Percentiles rank a stretch among this genome's conserved stretches.
phyloP scores from a whole-genome alignment of 2,329 filamentous ascomycete genomes.

The Exserohilum rostratum region DNA sequence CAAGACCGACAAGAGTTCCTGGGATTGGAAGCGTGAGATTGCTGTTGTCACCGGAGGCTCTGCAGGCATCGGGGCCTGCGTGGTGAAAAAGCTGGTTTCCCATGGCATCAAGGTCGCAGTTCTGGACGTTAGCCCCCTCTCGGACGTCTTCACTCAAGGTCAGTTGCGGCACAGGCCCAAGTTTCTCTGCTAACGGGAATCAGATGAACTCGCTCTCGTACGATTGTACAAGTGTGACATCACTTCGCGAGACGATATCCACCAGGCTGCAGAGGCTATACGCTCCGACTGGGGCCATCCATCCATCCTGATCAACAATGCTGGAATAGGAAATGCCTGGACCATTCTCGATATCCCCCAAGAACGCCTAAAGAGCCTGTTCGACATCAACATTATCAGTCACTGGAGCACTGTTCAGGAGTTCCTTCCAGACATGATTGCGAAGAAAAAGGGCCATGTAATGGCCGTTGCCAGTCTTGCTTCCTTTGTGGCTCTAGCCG shows the following conservation, averaged over 20 bases:
- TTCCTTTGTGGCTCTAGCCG: conserved; percentile 41
- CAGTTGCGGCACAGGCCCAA: conserved; percentile 5
- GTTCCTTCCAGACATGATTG: conserved; percentile 47
- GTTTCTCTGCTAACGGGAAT: conserved; percentile 16
- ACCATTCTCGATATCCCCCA: conserved; percentile 40
- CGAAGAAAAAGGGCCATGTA: conserved; percentile 46
- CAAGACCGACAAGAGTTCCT: conserved; percentile 32
- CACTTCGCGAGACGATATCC: conserved; percentile 38
- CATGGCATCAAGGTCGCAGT: conserved; percentile 45
- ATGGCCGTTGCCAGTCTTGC: conserved; percentile 46
- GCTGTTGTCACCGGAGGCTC: conserved; percentile 48
- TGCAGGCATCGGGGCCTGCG: conserved; percentile 42
- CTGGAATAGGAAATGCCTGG: conserved; percentile 44
- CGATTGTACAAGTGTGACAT: conserved; percentile 44
- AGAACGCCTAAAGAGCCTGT: conserved; percentile 32
- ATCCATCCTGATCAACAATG: conserved; percentile 47
- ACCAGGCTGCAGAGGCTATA: conserved; percentile 37
- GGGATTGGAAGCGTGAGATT: conserved; percentile 42
- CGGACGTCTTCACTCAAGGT: conserved; percentile 36
- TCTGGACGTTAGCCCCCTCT: conserved; percentile 42
- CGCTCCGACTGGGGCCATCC: conserved; percentile 41
- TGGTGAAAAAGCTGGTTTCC: conserved; percentile 40
- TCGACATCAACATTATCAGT: conserved; percentile 46
- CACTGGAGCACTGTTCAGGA: conserved; percentile 48
- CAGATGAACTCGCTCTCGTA: conserved; percentile 31